A percentile compares a stretch with the other conserved stretches of the same genome.
Conservation (phyloP, 1,284 basidiomycete genomes). For the Dichomitus squalens region DNA sequence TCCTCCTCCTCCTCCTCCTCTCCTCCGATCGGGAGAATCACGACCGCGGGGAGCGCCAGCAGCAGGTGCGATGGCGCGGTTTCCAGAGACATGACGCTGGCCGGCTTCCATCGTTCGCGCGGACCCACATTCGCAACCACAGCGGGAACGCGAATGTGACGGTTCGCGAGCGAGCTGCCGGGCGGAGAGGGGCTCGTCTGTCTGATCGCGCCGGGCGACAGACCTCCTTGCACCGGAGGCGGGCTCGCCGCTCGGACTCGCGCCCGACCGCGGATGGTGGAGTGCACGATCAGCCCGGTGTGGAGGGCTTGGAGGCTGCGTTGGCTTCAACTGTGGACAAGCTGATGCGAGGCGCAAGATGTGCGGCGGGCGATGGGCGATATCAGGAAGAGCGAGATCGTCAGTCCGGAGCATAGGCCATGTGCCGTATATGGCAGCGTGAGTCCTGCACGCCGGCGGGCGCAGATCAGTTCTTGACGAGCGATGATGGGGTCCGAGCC, state of each 20-base stretch:
- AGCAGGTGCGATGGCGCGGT: not conserved
- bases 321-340: too few species aligned
- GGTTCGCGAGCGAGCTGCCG: not conserved
- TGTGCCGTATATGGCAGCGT: not conserved
- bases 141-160: not conserved
- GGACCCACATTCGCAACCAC: not conserved
- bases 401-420: not conserved
- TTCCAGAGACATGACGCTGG: not conserved
- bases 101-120: not conserved
- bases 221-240: not conserved
- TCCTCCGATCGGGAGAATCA: slow-evolving; percentile 8
- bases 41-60: not conserved
- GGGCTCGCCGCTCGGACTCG: not conserved
- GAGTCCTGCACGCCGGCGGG: not conserved
- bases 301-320: too few species aligned
- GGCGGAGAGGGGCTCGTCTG: not conserved
- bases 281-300: too few species aligned
- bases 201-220: not conserved
- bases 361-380: not conserved
- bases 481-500: not conserved
- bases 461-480: slow-evolving; percentile 5
- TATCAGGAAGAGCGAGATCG: slow-evolving; percentile 6
- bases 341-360: not conserved
- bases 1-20: not conserved
- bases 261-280: too few species aligned